Percentiles rank a stretch among this genome's conserved stretches.
Conservation (phyloP, 2,329 filamentous ascomycete species). For the Alternaria consortialis region DNA sequence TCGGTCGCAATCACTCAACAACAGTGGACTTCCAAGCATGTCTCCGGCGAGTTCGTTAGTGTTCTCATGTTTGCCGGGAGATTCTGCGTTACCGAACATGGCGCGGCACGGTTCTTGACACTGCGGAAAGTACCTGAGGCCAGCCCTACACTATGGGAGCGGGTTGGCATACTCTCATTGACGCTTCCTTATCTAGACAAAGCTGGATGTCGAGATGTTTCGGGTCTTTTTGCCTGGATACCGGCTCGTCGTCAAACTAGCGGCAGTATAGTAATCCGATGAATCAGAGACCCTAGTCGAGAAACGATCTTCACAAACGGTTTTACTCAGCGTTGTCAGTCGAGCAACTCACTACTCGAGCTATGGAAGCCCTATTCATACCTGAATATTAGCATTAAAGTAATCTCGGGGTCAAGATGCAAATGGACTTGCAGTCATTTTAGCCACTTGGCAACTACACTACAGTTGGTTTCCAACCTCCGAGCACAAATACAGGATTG, state of each 20-base stretch:
- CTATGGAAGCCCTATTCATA: background rate
- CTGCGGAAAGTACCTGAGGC: constrained; percentile 6
- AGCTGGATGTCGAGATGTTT: background rate
- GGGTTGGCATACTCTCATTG: constrained; percentile 18
- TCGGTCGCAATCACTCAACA: constrained; percentile 9
- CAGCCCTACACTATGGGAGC: constrained; percentile 14
- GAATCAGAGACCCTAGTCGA: background rate
- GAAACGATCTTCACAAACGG: background rate
- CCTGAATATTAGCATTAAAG: background rate
- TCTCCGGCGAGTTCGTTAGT: constrained; percentile 16
- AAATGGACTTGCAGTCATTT: background rate
- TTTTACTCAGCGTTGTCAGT: background rate
- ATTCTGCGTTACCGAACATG: constrained; percentile 13
- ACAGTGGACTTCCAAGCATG: constrained; percentile 19
- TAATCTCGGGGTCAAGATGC: background rate
- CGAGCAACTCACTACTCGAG: background rate
- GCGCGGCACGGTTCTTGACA: constrained; percentile 18
- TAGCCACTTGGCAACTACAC: background rate
- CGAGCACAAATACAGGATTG: background rate
- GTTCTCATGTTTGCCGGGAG: constrained; percentile 18
- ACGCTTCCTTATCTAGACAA: constrained; percentile 3
- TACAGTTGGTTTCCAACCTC: background rate
- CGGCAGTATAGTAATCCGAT: background rate
- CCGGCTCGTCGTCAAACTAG: background rate
- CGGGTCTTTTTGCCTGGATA: background rate